phyloP scores from a whole-genome alignment of 2,329 filamentous ascomycete species.

The Talaromyces sp. region DNA sequence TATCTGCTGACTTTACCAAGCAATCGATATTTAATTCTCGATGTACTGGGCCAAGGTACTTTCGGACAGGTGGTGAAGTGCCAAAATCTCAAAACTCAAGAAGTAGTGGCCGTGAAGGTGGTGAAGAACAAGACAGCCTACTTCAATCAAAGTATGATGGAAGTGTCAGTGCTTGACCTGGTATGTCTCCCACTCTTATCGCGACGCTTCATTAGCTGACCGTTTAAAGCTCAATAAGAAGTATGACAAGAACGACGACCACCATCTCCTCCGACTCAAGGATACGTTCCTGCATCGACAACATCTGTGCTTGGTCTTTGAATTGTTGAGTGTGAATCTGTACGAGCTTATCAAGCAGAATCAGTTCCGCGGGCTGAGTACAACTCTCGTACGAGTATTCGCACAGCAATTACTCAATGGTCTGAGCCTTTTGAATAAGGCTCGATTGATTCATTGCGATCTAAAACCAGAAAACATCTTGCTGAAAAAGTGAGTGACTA shows the following conservation, averaged over 20 bases:
- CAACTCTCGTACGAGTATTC: slow-evolving; percentile 93
- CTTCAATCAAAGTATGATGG: slow-evolving; percentile 99
- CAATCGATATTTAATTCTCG: slow-evolving; percentile 93
- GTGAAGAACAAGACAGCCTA: slow-evolving; percentile 99
- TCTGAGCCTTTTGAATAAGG: slow-evolving; percentile 88
- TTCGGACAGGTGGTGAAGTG: slow-evolving; percentile 99
- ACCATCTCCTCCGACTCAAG: slow-evolving; percentile 88
- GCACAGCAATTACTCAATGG: slow-evolving; percentile 95
- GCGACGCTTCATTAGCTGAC: background rate
- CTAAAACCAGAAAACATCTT: slow-evolving; percentile 97
- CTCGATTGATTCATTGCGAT: slow-evolving; percentile 95
- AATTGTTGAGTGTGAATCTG: slow-evolving; percentile 92
- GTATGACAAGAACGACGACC: slow-evolving; percentile 98
- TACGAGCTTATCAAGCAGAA: slow-evolving; percentile 99
- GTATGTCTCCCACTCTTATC: slow-evolving; percentile 49
- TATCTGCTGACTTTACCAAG: slow-evolving; percentile 32
- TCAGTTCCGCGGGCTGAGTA: slow-evolving; percentile 95
- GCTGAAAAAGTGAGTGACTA: slow-evolving; percentile 71
- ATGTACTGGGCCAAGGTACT: slow-evolving; percentile 94
- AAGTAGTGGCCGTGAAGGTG: slow-evolving; percentile 97
- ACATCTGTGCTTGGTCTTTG: slow-evolving; percentile 94
- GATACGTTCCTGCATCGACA: slow-evolving; percentile 98
- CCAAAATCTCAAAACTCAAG: slow-evolving; percentile 96
- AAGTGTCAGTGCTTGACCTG: slow-evolving; percentile 93
- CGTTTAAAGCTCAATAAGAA: slow-evolving; percentile 81